These are phyloP conservation scores for Suillus alpinus DNA, from an alignment of 768 basidiomycete species.

Conservation along the genomic window DNA sequence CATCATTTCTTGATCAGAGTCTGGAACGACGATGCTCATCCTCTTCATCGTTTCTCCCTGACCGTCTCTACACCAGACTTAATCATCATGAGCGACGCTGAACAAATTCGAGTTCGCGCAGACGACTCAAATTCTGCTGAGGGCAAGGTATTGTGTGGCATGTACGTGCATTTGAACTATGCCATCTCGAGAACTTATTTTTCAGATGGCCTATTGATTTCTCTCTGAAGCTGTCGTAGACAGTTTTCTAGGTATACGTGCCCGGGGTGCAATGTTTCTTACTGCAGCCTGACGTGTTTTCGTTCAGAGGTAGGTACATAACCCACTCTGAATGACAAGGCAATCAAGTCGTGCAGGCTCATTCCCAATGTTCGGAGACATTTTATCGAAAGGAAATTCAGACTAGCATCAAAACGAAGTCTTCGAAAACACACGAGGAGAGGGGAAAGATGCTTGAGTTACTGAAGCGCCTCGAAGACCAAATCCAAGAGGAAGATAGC, in stretches of 20 bases:
- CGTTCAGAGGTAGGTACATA: slow-evolving; percentile 56
- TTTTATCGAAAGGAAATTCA: slow-evolving; percentile 81
- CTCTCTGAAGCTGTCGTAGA: slow-evolving; percentile 57
- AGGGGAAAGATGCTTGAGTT: slow-evolving; percentile 65
- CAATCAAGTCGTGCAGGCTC: slow-evolving; percentile 36
- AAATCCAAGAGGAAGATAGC: slow-evolving; percentile 39
- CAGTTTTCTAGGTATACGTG: slow-evolving; percentile 81
- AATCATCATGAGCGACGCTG: slow-evolving; percentile 12
- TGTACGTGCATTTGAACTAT: slow-evolving; percentile 34
- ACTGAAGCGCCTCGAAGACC: slow-evolving; percentile 71
- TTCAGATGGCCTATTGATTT: slow-evolving; percentile 2
- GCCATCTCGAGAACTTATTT: slow-evolving; percentile 2
- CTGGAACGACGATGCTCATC: background rate
- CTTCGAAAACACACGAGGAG: slow-evolving; percentile 57
- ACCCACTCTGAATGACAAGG: background rate
- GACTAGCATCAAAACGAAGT: slow-evolving; percentile 52
- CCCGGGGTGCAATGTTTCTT: slow-evolving; percentile 75
- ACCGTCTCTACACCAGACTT: background rate
- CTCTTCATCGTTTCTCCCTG: background rate
- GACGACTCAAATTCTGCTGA: background rate
- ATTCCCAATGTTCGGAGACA: slow-evolving; percentile 73
- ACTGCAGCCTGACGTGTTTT: slow-evolving; percentile 81
- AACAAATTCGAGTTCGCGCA: slow-evolving; percentile 11
- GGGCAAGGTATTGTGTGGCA: slow-evolving; percentile 36
- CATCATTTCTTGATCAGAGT: background rate